These are phyloP conservation scores for Solanum lignicaule DNA, from an alignment of 257 asterid species.

Conservation along the genomic window DNA sequence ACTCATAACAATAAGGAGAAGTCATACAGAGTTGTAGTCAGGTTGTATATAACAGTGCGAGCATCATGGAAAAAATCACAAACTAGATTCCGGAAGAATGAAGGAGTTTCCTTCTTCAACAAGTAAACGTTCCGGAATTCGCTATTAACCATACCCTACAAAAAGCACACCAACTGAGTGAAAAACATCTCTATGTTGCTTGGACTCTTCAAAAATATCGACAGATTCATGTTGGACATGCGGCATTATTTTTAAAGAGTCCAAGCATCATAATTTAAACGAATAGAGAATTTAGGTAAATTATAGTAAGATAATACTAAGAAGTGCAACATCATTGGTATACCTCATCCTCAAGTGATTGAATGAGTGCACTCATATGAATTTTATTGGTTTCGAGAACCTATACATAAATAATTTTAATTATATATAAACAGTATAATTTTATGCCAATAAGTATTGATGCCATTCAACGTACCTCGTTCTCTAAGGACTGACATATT, in stretches of 20 bases:
- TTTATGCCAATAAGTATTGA: not conserved
- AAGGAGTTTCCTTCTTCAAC: conserved; percentile 21
- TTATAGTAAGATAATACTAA: not conserved
- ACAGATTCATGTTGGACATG: not conserved
- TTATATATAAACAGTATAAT: not conserved
- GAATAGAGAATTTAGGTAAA: no score
- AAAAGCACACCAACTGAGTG: not conserved
- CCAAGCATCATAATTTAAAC: no score
- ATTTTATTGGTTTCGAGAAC: not conserved
- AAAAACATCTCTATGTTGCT: no score
- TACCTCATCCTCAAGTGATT: not conserved
- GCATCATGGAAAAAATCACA: conserved; percentile 17
- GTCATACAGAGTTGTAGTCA: conserved; percentile 16
- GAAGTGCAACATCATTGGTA: not conserved
- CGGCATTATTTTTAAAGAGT: not conserved
- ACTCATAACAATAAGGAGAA: not conserved
- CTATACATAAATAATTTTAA: not conserved
- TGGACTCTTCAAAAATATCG: no score
- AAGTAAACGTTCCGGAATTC: conserved; percentile 18
- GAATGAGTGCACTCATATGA: not conserved
- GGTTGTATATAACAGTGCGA: not conserved
- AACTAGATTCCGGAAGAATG: conserved; percentile 33
- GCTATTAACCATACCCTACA: conserved; percentile 27
- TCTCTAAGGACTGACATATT: not conserved
- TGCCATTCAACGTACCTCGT: not conserved